Evolutionary conservation across 106 monocot genomes (phyloP), one percentile per base, ranked within the genome.

Genomic region (Amphibolis antarctica): DNA sequence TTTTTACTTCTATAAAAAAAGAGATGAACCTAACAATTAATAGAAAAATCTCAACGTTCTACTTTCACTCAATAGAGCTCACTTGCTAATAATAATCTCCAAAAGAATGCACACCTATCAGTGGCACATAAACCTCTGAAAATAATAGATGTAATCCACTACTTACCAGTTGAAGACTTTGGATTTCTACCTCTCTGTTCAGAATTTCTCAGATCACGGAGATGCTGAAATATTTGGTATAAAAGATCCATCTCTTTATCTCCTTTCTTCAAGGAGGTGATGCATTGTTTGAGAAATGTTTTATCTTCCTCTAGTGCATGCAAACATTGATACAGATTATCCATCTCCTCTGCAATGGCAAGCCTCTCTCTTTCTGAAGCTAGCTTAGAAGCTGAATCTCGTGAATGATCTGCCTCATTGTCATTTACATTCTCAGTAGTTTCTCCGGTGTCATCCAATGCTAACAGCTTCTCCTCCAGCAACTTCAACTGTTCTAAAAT

Each of bases 241-340:
- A 92, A 81, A 59, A 92, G 82, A 69, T 78, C 63, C 61, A 82
- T 76, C 7, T 88, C 87, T 21, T 75, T 85, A 22, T 85, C 88
- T 66, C 92, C 92, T 62, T 80, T 80, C 72, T 92, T 88, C 68
- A 88, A 68, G 12, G 85, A 88, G 27, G 53, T 69, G 14, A 85
- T 28, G 60, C 84, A 85, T 11, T 88, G 79, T 59, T 78, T 88
- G 18, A 92, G 62, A 60, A 88, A 88, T 36, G 80, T 82, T 52
- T 75, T 75, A 55, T 85, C 92, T 36, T 74, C 85, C 56, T 92
- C 92, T 3, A 92, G 79, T 53, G 80, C 92, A 13, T 92, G 82
- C 18, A 92, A 68, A 49, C 84, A 80, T 59, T 85, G 79, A 45
- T 85, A 74, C 14, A 88, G 72, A 63, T 74, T 48, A 60, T 84